Evolutionary conservation across 106 monocot species (phyloP).

Genomic region (Amphibolis antarctica): DNA sequence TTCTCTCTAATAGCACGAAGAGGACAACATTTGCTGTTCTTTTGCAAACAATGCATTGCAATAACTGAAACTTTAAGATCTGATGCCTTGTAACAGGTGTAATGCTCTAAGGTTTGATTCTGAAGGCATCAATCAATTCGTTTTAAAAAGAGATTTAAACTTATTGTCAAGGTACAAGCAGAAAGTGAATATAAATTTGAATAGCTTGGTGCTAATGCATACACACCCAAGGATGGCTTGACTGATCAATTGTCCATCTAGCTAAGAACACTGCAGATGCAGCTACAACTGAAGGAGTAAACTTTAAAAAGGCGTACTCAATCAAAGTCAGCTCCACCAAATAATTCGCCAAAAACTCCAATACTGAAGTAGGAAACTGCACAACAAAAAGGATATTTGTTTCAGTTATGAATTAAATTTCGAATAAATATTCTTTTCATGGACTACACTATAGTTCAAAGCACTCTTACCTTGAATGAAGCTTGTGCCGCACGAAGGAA

Average conservation of each 20-base stretch:
- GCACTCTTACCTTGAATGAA: conserved; percentile 29
- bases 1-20: conserved; percentile 74
- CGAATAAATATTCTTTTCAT: neutral
- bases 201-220: neutral
- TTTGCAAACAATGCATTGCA: conserved; percentile 57
- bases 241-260: conserved; percentile 74
- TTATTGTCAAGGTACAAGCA: neutral
- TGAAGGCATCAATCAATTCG: conserved; percentile 14
- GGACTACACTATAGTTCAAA: neutral
- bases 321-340: conserved; percentile 76
- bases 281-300: conserved; percentile 67
- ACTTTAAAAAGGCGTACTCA: conserved; percentile 69
- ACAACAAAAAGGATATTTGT: neutral
- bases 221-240: conserved; percentile 65
- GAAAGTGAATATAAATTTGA: neutral
- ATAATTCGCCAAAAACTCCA: conserved; percentile 71
- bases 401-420: too few relatives aligned
- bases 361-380: conserved; percentile 33
- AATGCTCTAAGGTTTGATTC: conserved; percentile 67
- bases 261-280: conserved; percentile 83
- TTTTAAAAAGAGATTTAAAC: neutral
- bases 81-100: conserved; percentile 49
- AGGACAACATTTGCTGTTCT: conserved; percentile 36
- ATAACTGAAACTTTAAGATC: conserved; percentile 38
- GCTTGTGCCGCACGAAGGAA: conserved; percentile 77